Percentiles rank a stretch among this genome's conserved stretches.
phyloP scores from a whole-genome alignment of 2,329 filamentous ascomycete genomes.

The Cladophialophora exuberans region DNA sequence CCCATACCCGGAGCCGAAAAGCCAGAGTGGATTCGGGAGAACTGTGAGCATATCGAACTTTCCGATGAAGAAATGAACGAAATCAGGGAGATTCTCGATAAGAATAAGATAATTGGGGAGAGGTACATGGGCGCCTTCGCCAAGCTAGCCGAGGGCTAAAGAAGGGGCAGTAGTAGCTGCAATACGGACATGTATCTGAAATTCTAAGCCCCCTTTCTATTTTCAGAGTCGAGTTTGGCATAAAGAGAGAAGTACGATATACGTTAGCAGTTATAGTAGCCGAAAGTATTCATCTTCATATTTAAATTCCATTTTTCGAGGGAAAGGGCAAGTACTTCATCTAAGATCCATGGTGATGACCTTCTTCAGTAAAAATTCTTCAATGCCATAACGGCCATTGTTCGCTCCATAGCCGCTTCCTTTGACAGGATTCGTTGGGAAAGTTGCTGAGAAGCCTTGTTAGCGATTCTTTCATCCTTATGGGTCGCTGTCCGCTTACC shows the following conservation, averaged over 20 bases:
- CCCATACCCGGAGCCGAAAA: not conserved
- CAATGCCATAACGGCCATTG: not conserved
- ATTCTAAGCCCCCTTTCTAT: too few relatives aligned
- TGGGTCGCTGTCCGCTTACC: too few relatives aligned
- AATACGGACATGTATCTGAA: too few relatives aligned
- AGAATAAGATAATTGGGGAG: slow-evolving; percentile 40
- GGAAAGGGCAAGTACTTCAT: not conserved
- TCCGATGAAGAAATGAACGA: slow-evolving; percentile 41
- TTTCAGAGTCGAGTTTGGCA: too few relatives aligned
- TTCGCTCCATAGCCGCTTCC: slow-evolving; percentile 8
- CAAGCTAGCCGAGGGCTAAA: too few relatives aligned
- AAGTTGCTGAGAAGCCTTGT: slow-evolving; percentile 1
- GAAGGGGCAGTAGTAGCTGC: too few relatives aligned
- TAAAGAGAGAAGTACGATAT: too few relatives aligned
- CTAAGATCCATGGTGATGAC: slow-evolving; percentile 5
- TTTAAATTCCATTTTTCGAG: too few relatives aligned
- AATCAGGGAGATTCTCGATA: slow-evolving; percentile 55
- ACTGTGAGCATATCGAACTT: slow-evolving; percentile 40
- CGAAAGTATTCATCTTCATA: too few relatives aligned
- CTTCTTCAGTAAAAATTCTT: slow-evolving; percentile 7
- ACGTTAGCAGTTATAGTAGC: too few relatives aligned
- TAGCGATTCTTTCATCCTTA: too few relatives aligned
- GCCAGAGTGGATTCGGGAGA: not conserved
- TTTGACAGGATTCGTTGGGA: slow-evolving; percentile 11
- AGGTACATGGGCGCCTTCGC: too few relatives aligned